Evolutionary conservation across 495 filamentous ascomycete species (phyloP), one percentile per base, ranked within the genome.

Genomic region (Margaritispora aquatica): DNA sequence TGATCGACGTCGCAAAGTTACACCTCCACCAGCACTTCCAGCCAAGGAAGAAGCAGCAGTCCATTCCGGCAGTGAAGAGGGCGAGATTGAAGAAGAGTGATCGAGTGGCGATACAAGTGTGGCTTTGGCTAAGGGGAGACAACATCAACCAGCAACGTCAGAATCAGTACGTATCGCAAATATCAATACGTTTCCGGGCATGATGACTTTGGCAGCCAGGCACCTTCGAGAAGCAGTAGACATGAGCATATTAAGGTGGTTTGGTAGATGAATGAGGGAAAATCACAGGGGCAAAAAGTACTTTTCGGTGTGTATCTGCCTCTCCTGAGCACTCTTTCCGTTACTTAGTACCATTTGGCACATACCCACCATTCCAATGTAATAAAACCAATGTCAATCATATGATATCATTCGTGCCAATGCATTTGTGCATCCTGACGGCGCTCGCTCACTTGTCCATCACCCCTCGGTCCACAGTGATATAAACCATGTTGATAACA

Each of bases 1-100:
- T 66, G 77, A 81, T 26, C 69, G 73, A 61, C 80, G 77, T 70
- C 79, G 71, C 58, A 80, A 79, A 69, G 83, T 75, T 63, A 83
- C 80, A 51, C 70, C 75, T 51, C 74, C 74, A 48, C 67, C 73
- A 46, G 70, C 74, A 46, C 62, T 75, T 22, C 73, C 74, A 22
- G 74, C 75, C 26, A 81, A 85, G 63, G 81, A 90, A 59, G 87
- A 92, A 57, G 77, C 81, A 59, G 80, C 81, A 1, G 81, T 89
- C 21, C 84, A 88, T 66, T 88, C 86, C 38, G 94, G 95, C 31
- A 97, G 94, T 65, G 94, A 98, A 73, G 94, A 98, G 73, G 94
- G 94, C 24, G 94, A 98, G 76, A 96, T 98, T 64, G 94, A 96
- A 69, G 94, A 97, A 75, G 91, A 95, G 62, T 90, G 79, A 69